Base-by-base conservation (phyloP, 257 asterid species). In the Solanum tacnaense region DNA sequence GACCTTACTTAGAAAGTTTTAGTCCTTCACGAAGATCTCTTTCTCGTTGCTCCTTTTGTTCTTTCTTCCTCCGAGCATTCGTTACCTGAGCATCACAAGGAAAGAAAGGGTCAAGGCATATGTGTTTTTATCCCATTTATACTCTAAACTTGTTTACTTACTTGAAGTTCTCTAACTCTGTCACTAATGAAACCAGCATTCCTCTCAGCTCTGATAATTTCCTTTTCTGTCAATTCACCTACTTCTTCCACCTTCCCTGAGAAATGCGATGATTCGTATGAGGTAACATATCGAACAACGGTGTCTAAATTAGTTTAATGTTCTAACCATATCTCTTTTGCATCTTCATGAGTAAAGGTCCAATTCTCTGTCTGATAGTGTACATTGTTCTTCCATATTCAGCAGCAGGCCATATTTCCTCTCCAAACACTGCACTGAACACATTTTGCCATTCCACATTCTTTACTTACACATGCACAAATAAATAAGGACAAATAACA, bases 321-420 rank as follows among this genome's bases (percentile, higher is more conserved):
- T 88, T 90, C 88, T 85, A 60, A 96, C 99, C 99, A 87, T 92
- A 89, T 95, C 97, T 94, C 92, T 92, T 96, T 93, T 93, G 94
- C 99, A 96, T 92, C 93, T 81, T 94, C 96, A 95, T 96, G 84
- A 94, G 92, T 68, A 96, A 90, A 0, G 99, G 99, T 39, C 98
- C 99, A 74, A 96, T 88, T 90, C 99, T 92, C 85, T 94, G 98
- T 36, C 98, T 92, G 44, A 96, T 96, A 89, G 98, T 94, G 70
- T 96, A 96, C 99, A 96, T 96, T 82, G 99, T 96, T 93, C 99
- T 91, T 70, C 99, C 99, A 86, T 96, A 96, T 90, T 96, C 99
- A 88, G 98, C 99, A 72, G 99, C 98, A 41, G 98, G 99, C 99
- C 99, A 96, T 89, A 95, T 96, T 89, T 96, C 98, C 27, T 94